Evolutionary conservation across 345 rosid species (phyloP).

Genomic region (Pistacia vera): DNA sequence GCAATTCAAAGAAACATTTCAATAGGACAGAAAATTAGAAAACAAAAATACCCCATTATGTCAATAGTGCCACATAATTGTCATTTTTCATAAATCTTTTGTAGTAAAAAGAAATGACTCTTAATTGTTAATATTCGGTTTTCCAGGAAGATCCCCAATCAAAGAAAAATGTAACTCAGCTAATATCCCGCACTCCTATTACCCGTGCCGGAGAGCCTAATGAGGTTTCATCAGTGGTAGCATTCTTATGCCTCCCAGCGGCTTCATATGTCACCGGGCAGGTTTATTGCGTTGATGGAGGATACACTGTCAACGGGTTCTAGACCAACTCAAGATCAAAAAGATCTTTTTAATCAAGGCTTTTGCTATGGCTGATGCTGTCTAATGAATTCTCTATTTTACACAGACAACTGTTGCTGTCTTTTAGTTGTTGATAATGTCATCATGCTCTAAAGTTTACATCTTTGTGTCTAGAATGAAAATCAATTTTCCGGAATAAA

Average conservation of each 20-base stretch:
- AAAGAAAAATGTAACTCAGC: background rate
- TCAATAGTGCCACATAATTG: no score
- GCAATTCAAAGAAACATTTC: no score
- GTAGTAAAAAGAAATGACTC: no score
- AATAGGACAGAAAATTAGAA: no score
- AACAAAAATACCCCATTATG: no score
- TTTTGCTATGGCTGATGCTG: background rate
- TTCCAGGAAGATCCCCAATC: background rate
- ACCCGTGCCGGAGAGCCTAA: background rate
- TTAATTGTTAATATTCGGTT: background rate
- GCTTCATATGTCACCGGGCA: conserved; percentile 58
- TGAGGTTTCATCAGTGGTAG: conserved; percentile 31
- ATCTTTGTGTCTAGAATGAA: no score
- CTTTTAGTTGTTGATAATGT: no score
- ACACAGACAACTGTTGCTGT: no score
- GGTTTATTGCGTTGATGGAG: conserved; percentile 37
- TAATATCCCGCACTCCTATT: conserved; percentile 35
- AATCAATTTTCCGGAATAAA: no score
- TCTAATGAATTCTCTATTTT: no score
- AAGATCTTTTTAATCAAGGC: background rate
- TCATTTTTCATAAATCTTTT: background rate
- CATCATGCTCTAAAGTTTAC: no score
- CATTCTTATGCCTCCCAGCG: conserved; percentile 35
- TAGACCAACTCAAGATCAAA: background rate
- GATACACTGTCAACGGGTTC: background rate